phyloP scores from a whole-genome alignment of 192 early-diverging fungal species.

The Gorgonomyces haynaldii region DNA sequence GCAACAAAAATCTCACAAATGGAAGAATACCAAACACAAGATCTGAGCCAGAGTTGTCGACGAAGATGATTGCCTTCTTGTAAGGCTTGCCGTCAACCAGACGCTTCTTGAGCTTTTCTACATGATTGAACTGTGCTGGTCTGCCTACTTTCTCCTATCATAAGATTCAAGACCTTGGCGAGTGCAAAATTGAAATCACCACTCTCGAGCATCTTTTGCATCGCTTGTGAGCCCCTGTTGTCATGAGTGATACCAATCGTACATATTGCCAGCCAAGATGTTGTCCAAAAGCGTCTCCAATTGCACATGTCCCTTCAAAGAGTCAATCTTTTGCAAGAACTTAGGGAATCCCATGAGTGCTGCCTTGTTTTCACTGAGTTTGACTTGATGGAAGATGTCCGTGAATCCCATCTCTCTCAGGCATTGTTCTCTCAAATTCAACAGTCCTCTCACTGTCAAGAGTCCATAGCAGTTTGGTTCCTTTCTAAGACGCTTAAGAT shows the following conservation, averaged over 20 bases:
- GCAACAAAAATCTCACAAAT: slow-evolving; percentile 53
- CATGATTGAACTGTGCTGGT: slow-evolving; percentile 35
- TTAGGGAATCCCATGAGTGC: slow-evolving; percentile 42
- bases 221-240: slow-evolving; percentile 31
- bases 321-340: slow-evolving; percentile 39
- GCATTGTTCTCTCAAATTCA: slow-evolving; percentile 71
- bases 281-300: slow-evolving; percentile 48
- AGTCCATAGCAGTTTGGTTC: slow-evolving; percentile 65
- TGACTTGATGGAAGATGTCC: slow-evolving; percentile 63
- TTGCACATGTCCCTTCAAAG: slow-evolving; percentile 15
- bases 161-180: slow-evolving; percentile 17
- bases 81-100: slow-evolving; percentile 25
- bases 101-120: slow-evolving; percentile 24
- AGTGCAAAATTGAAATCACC: slow-evolving; percentile 48
- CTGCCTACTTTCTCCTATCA: slow-evolving; percentile 21
- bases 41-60: slow-evolving; percentile 75
- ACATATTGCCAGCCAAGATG: slow-evolving; percentile 75
- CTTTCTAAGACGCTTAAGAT: slow-evolving; percentile 47
- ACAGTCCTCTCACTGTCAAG: slow-evolving; percentile 55
- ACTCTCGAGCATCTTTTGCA: slow-evolving; percentile 43
- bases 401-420: slow-evolving; percentile 68
- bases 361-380: slow-evolving; percentile 49
- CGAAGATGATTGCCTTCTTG: slow-evolving; percentile 59
- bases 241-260: slow-evolving; percentile 48
- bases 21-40: slow-evolving; percentile 68